Base-by-base conservation (phyloP, 2,329 filamentous ascomycete genomes). In the Fusarium sp. region DNA sequence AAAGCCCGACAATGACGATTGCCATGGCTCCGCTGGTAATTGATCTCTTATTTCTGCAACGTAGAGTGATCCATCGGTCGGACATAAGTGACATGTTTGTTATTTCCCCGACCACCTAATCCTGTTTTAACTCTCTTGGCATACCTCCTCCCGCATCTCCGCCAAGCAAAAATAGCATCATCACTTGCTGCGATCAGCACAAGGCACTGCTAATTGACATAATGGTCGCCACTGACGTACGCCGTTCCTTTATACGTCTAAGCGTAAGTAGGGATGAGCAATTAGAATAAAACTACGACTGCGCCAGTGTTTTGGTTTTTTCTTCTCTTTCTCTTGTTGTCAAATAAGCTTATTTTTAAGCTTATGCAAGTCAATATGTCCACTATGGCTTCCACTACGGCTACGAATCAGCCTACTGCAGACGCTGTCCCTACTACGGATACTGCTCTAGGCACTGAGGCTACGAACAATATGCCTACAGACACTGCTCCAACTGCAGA, bases 301-400 rank as follows among this genome's bases (percentile, higher is more conserved):
- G 22, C 43, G 24, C 22, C 60, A 29, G 6, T 25, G 29, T n/a
- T 40, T 43, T 47, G n/a, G 27, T 27, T 0, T 50, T 42, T 20
- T 15, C 27, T 49, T 32, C 22, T 15, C 15, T 27, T 30, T 22
- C 5, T 22, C 20, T 6, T 40, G 24, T 27, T 20, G 34, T 38
- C n/a, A 32, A 65, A 46, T 65, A 68, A 68, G 66, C 64, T 68
- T 68, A 59, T 45, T 59, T 52, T 64, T 68, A 68, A 68, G 66
- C 59, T 68, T 68, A 68, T 68, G 49, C 58, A 20, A 18, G 10
- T 32, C 29, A 9, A 16, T 15, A 27, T 16, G 6, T 18, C 34
- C 38, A 53, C 8, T 10, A 43, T 53, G 34, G 14, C n/a, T 43
- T 53, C n/a, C n/a, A n/a, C n/a, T n/a, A n/a, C n/a, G n/a, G n/a